Evolutionary conservation across 768 basidiomycete species (phyloP).

Genomic region (Rhodosporidiobolus sp.): DNA sequence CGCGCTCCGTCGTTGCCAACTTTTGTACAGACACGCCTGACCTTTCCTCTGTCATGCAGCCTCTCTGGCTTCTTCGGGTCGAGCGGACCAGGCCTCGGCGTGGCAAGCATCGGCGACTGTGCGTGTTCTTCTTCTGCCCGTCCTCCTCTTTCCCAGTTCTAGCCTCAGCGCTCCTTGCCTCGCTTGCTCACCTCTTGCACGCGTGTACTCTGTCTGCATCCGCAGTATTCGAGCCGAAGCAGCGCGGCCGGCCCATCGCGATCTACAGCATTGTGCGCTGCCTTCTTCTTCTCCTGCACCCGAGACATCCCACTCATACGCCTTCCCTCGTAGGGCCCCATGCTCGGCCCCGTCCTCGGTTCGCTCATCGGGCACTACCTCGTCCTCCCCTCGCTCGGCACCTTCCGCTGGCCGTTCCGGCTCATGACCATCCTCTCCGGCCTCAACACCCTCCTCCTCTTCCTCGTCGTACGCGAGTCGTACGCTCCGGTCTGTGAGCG

Average conservation of each 20-base stretch:
- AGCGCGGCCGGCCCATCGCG: conserved; percentile 6
- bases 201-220: too few relatives aligned
- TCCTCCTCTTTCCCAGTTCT: background rate
- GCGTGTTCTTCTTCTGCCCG: background rate
- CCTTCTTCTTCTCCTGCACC: background rate
- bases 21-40: background rate
- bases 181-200: too few relatives aligned
- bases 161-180: too few relatives aligned
- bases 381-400: background rate
- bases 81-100: conserved; percentile 10
- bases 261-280: conserved; percentile 10
- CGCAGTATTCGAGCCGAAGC: background rate
- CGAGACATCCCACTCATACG: too few relatives aligned
- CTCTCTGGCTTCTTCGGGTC: conserved; percentile 15
- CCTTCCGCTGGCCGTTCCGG: conserved; percentile 17
- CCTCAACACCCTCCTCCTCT: background rate
- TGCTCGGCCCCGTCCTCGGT: conserved; percentile 7
- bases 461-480: conserved; percentile 3
- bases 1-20: background rate
- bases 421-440: conserved; percentile 12
- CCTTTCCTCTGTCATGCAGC: background rate
- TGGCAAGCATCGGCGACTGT: conserved; percentile 11
- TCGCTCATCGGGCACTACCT: conserved; percentile 11
- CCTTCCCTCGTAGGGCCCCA: background rate
- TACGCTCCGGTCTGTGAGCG: conserved; percentile 1